A percentile compares a stretch with the other conserved stretches of the same genome.
phyloP scores from a whole-genome alignment of 148 eudicot species.

The Rhododendron ovatum region DNA sequence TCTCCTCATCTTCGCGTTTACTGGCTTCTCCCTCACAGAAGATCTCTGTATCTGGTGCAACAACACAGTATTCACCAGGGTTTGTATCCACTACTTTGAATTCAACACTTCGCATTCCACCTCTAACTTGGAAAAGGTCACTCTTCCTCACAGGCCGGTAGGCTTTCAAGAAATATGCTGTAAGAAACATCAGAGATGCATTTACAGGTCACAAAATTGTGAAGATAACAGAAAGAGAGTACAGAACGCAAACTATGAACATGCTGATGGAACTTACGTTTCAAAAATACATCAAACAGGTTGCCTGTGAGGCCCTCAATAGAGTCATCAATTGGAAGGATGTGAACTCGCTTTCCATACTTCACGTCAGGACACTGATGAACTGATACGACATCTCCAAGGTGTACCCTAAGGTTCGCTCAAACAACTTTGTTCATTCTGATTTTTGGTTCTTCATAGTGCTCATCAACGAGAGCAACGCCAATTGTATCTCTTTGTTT shows the following conservation, averaged over 20 bases:
- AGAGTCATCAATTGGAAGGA: slow-evolving; percentile 34
- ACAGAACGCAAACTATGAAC: background rate
- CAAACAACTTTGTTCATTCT: slow-evolving; percentile 37
- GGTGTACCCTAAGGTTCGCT: slow-evolving; percentile 31
- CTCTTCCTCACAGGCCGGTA: slow-evolving; percentile 4
- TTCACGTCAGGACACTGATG: slow-evolving; percentile 40
- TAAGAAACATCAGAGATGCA: background rate
- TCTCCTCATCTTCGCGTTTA: slow-evolving; percentile 1
- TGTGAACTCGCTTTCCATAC: slow-evolving; percentile 34
- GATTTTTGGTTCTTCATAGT: slow-evolving; percentile 31
- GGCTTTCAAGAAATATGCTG: background rate
- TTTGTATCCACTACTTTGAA: slow-evolving; percentile 1
- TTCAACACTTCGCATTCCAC: slow-evolving; percentile 2
- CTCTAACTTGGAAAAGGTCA: background rate
- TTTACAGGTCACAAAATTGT: background rate
- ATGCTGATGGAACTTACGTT: slow-evolving; percentile 16
- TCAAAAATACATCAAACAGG: slow-evolving; percentile 28
- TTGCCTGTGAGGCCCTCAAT: slow-evolving; percentile 34
- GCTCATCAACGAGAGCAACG: slow-evolving; percentile 29
- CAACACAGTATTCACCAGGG: slow-evolving; percentile 2
- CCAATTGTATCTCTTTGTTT: slow-evolving; percentile 33
- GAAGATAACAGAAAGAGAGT: background rate
- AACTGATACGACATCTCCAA: slow-evolving; percentile 32
- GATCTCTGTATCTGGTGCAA: slow-evolving; percentile 3
- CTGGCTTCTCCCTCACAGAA: background rate